Percentiles rank a stretch among this genome's conserved stretches.
phyloP scores from a whole-genome alignment of 352 stramenopile genomes.

The Globisporangium lucens region DNA sequence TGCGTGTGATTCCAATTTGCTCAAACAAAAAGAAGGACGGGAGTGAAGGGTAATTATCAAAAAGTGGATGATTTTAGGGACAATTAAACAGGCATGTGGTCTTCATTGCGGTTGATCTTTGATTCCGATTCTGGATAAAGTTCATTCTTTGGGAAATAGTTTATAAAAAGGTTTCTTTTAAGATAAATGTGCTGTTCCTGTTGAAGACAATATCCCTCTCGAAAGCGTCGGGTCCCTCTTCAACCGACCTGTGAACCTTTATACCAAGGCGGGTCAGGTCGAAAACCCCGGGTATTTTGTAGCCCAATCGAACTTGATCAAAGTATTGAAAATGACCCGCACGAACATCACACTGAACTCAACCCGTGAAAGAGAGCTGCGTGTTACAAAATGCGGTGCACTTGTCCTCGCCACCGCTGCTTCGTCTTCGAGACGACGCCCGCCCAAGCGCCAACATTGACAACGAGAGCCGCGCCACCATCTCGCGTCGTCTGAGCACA shows the following conservation, averaged over 20 bases:
- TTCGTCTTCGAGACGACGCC: conserved; percentile 6
- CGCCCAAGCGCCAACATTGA: neutral
- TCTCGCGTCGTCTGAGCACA: neutral
- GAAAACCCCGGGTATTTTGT: neutral
- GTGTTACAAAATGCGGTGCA: neutral
- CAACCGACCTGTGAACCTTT: neutral
- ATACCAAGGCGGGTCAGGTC: neutral
- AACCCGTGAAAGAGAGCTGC: conserved; percentile 4
- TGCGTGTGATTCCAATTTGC: neutral
- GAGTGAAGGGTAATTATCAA: neutral
- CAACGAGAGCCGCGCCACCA: neutral
- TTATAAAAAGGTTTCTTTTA: neutral
- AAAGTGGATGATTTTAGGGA: neutral
- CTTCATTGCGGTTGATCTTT: neutral
- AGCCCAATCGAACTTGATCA: neutral
- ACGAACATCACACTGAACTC: neutral
- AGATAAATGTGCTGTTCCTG: neutral
- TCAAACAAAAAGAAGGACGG: neutral
- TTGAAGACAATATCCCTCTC: neutral
- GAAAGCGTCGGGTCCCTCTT: neutral
- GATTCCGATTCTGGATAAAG: neutral
- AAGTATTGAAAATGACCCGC: neutral
- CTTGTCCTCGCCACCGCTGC: neutral
- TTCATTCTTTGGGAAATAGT: neutral
- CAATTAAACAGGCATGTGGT: neutral